A percentile compares a stretch with the other conserved stretches of the same genome.
These are phyloP conservation scores for Eutrema japonicum DNA, from an alignment of 345 rosid genomes.

Conservation along the genomic window DNA sequence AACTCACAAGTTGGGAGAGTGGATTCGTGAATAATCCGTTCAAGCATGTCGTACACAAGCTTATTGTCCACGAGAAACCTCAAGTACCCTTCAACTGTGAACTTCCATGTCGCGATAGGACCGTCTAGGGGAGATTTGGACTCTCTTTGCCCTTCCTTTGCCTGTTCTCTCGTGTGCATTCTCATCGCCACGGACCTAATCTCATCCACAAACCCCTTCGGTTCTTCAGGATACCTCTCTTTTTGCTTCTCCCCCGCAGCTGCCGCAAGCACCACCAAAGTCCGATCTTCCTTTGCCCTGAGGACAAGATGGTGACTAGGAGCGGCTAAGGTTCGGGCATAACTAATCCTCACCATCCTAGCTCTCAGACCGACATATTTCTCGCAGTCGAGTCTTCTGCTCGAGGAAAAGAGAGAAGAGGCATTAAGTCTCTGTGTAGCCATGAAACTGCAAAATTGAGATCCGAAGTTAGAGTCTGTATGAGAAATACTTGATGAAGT, in stretches of 20 bases:
- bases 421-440: constrained; percentile 9
- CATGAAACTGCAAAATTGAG: not conserved
- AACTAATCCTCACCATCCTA: not conserved
- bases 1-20: constrained; percentile 7
- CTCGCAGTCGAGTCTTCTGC: not conserved
- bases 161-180: not conserved
- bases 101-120: not conserved
- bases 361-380: constrained; percentile 1
- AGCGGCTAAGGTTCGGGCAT: not conserved
- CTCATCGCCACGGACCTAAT: constrained; percentile 63
- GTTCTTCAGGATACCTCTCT: constrained; percentile 19
- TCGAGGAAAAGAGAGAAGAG: not conserved
- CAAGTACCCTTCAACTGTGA: constrained; percentile 13
- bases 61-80: constrained; percentile 8
- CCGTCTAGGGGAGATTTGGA: not conserved
- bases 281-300: constrained; percentile 32
- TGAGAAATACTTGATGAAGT: not conserved
- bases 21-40: constrained; percentile 2
- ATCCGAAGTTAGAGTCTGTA: not conserved
- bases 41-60: constrained; percentile 10
- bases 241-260: not conserved
- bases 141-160: constrained; percentile 9
- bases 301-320: not conserved
- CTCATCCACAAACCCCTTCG: constrained; percentile 91
- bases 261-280: not conserved